These are phyloP conservation scores for Aspergillus novoparasiticus DNA, from an alignment of 2,329 filamentous ascomycete genomes.

Conservation along the genomic window DNA sequence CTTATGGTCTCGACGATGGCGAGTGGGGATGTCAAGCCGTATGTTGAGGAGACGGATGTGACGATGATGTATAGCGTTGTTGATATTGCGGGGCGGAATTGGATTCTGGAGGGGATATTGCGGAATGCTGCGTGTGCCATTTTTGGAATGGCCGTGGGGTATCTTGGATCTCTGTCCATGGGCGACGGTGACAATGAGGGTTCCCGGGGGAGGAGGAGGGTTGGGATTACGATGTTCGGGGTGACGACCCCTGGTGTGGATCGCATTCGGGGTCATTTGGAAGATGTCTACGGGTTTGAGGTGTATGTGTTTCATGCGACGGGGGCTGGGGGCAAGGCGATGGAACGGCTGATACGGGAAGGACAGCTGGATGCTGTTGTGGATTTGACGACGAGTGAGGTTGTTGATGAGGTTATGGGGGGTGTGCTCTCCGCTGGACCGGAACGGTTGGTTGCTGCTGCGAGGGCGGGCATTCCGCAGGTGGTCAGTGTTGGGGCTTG, in stretches of 20 bases:
- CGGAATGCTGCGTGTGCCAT: conserved; percentile 66
- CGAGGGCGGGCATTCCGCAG: conserved; percentile 59
- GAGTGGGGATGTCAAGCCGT: conserved; percentile 64
- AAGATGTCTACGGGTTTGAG: conserved; percentile 52
- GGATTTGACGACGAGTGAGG: conserved; percentile 72
- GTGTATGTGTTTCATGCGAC: conserved; percentile 71
- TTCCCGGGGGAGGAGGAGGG: conserved; percentile 12
- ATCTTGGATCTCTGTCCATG: conserved; percentile 24
- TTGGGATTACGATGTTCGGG: conserved; percentile 74
- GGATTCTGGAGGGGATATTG: conserved; percentile 59
- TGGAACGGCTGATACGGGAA: conserved; percentile 66
- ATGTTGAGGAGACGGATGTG: conserved; percentile 70
- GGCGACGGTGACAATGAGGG: background rate
- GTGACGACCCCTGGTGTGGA: conserved; percentile 70
- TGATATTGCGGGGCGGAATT: conserved; percentile 68
- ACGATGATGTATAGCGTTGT: conserved; percentile 72
- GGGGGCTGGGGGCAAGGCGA: conserved; percentile 67
- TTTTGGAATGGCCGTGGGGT: conserved; percentile 58
- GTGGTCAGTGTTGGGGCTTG: conserved; percentile 58
- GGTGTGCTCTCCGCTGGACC: conserved; percentile 65
- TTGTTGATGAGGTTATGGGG: conserved; percentile 65
- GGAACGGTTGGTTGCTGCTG: conserved; percentile 59
- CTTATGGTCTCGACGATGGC: conserved; percentile 71
- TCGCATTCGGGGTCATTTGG: conserved; percentile 54
- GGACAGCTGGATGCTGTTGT: conserved; percentile 65